Base-by-base conservation (phyloP, 1,284 basidiomycete genomes). In the Cutaneotrichosporon sp. region DNA sequence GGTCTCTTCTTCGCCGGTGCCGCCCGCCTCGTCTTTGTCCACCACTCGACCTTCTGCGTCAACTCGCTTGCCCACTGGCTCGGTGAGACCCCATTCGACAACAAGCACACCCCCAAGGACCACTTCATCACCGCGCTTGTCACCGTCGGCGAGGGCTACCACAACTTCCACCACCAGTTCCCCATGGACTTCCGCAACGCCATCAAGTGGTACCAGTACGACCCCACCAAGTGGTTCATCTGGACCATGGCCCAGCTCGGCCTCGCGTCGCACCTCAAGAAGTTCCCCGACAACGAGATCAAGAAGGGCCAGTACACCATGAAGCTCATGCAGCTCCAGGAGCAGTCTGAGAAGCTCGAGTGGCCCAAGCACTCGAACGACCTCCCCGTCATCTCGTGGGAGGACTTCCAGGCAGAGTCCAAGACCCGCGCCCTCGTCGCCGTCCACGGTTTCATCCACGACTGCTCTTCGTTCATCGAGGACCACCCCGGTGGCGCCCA, bases 11-110 rank as follows among this genome's bases (percentile, higher is more conserved):
- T 88, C 74, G 92, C 91, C n/a, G 91, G 87, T 71, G 85, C 92
- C 31, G 83, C 90, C 53, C 85, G 92, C 67, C 82, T 95, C 50
- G 83, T 84, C 71, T 92, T 95, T 72, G 92, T 95, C 54, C 92
- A 95, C 78, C 93, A 95, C 79, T 94, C 91, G 3, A 95, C 92
- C 0, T 95, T 95, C 83, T 95, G 92, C 76, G 91, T 97, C 76
- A 95, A 95, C 82, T 95, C 92, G 11, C 87, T 95, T 49, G 92
- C 92, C 16, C 92, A 95, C 80, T 95, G 91, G 90, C 86, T 95
- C 67, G 93, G 93, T 59, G 91, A 94, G 67, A 83, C 89, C 27
- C 91, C 92, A 25, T 95, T 94, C 73, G 93, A 95, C 80, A 92
- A 95, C 85, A 95, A 95, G 83, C 91, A 94, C 81, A 90, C 91